Conservation (phyloP, 2,329 filamentous ascomycete genomes). For the Phialophora chinensis region DNA sequence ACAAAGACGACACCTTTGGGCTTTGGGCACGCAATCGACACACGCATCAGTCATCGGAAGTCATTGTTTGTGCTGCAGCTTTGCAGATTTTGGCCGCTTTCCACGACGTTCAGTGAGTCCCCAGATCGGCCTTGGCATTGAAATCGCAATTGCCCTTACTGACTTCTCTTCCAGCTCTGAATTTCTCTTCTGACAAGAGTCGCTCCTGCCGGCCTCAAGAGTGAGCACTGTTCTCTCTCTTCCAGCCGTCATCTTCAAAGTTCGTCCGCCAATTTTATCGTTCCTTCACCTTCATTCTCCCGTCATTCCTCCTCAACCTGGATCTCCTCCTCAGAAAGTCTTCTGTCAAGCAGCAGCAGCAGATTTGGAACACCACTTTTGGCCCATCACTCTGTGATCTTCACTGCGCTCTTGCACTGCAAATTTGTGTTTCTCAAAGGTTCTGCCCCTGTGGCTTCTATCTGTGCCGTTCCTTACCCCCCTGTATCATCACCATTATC, state of each 20-base stretch:
- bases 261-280: not conserved
- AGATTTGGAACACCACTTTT: not conserved
- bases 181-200: not conserved
- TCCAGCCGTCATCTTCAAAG: not conserved
- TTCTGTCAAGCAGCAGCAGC: not conserved
- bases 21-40: not conserved
- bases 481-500: not conserved
- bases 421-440: not conserved
- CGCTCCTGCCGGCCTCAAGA: not conserved
- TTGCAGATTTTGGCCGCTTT: not conserved
- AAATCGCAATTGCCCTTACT: not conserved
- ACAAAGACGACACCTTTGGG: conserved; percentile 2
- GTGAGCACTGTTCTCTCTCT: not conserved
- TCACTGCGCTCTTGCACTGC: not conserved
- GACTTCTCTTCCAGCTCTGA: not conserved
- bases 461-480: not conserved
- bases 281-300: conserved; percentile 2
- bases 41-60: not conserved
- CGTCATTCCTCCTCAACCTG: not conserved
- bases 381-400: not conserved
- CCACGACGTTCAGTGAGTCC: not conserved
- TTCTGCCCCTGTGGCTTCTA: not conserved
- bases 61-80: not conserved
- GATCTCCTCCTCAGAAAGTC: not conserved
- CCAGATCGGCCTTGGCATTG: conserved; percentile 4